phyloP scores from a whole-genome alignment of 495 filamentous ascomycete genomes.

The Penicillium alfredii region DNA sequence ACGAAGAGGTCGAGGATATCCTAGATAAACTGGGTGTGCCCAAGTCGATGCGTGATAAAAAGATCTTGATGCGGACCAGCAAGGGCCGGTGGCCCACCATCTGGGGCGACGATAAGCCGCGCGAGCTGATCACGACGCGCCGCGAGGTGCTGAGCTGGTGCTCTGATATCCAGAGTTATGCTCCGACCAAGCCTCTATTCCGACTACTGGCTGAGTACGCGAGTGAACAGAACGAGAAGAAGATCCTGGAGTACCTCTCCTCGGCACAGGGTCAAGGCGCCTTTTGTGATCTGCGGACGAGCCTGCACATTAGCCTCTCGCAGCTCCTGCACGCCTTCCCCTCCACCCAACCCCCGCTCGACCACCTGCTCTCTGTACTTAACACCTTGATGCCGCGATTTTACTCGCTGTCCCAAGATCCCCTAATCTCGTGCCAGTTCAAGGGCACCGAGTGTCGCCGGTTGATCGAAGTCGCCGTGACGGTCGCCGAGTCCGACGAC shows the following conservation, averaged over 20 bases:
- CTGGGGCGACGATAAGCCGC: constrained; percentile 85
- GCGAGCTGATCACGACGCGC: constrained; percentile 80
- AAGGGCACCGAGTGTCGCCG: constrained; percentile 67
- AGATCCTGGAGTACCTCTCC: constrained; percentile 76
- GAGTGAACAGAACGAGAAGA: constrained; percentile 71
- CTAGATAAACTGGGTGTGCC: constrained; percentile 75
- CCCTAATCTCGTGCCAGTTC: constrained; percentile 68
- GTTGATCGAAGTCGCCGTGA: constrained; percentile 89
- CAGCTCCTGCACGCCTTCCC: constrained; percentile 92
- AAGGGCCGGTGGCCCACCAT: constrained; percentile 93
- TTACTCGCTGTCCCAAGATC: constrained; percentile 96
- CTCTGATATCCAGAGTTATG: constrained; percentile 84
- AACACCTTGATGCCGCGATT: constrained; percentile 92
- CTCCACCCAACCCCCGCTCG: constrained; percentile 77
- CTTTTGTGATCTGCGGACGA: constrained; percentile 93
- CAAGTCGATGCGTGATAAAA: constrained; percentile 71
- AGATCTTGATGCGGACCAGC: constrained; percentile 67
- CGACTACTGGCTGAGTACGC: constrained; percentile 84
- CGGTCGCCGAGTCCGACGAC: constrained; percentile 78
- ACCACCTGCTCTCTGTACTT: constrained; percentile 72
- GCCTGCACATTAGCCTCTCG: constrained; percentile 71
- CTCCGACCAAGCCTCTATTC: constrained; percentile 83
- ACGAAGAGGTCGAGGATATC: constrained; percentile 71
- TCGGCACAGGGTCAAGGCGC: constrained; percentile 87
- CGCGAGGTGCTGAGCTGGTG: constrained; percentile 93